Conservation (phyloP, 2,329 filamentous ascomycete species). For the Trichoderma semiorbis region DNA sequence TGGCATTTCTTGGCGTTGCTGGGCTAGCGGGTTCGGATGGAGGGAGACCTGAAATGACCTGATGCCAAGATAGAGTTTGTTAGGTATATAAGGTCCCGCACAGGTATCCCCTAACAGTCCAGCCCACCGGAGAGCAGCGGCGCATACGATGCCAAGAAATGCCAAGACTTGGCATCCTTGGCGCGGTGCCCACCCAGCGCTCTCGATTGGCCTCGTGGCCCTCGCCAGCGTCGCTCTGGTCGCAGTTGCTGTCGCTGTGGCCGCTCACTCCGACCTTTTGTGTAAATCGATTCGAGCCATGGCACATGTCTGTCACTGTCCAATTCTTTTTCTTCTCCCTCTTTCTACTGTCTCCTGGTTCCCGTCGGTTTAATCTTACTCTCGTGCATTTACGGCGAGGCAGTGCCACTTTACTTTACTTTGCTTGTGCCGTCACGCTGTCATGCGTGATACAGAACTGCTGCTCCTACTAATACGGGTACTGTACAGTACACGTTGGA, state of each 20-base stretch:
- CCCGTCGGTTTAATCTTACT: background rate
- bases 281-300: background rate
- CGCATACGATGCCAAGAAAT: slow-evolving; percentile 33
- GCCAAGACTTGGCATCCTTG: slow-evolving; percentile 41
- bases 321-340: background rate
- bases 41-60: slow-evolving; percentile 3
- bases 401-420: background rate
- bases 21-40: slow-evolving; percentile 17
- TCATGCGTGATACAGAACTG: background rate
- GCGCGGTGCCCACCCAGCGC: slow-evolving; percentile 32
- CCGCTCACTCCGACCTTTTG: background rate
- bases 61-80: too few species aligned
- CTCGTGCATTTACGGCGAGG: background rate
- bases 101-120: background rate
- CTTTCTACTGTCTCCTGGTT: background rate
- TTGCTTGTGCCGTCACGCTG: background rate
- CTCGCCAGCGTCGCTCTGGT: slow-evolving; percentile 23
- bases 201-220: slow-evolving; percentile 30
- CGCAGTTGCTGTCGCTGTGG: background rate
- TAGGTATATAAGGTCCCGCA: too few species aligned
- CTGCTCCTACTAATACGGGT: background rate
- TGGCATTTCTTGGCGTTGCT: slow-evolving; percentile 25
- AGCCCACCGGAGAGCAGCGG: slow-evolving; percentile 24
- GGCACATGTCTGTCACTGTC: background rate
- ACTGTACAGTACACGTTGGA: background rate